Evolutionary conservation across 1,284 basidiomycete genomes (phyloP).

Genomic region (Xanthoconium separans): DNA sequence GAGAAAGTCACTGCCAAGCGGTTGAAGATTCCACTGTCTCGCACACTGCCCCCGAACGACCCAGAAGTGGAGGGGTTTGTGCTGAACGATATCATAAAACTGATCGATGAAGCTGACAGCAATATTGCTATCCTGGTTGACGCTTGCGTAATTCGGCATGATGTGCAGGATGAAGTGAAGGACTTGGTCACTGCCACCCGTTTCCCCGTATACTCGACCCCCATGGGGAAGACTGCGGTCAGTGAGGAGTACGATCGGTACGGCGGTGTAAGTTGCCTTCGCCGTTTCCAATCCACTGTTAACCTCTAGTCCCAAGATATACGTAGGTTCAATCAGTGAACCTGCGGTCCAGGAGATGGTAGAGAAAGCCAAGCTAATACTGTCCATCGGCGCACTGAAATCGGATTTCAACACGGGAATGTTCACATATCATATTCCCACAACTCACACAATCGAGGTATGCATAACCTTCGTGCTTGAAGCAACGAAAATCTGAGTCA

Average conservation of each 20-base stretch:
- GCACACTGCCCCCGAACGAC: conserved; percentile 51
- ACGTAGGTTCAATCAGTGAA: conserved; percentile 77
- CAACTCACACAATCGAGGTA: conserved; percentile 62
- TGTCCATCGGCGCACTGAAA: conserved; percentile 80
- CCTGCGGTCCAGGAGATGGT: conserved; percentile 74
- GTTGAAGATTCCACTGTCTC: conserved; percentile 63
- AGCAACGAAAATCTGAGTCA: conserved; percentile 3
- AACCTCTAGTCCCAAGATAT: conserved; percentile 51
- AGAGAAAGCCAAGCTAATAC: conserved; percentile 80
- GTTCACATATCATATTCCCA: conserved; percentile 74
- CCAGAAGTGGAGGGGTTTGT: conserved; percentile 69
- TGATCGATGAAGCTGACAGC: conserved; percentile 60
- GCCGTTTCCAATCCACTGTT: conserved; percentile 1
- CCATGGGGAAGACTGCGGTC: conserved; percentile 88
- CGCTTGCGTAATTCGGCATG: conserved; percentile 84
- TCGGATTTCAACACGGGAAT: conserved; percentile 92
- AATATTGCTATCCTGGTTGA: conserved; percentile 84
- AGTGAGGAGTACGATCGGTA: conserved; percentile 82
- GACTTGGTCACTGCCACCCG: conserved; percentile 71
- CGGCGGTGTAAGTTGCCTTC: conserved; percentile 63
- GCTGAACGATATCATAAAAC: conserved; percentile 67
- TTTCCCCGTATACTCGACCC: conserved; percentile 78
- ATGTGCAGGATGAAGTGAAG: conserved; percentile 65
- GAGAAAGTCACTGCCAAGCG: conserved; percentile 65
- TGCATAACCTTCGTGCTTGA: background rate